Percentiles rank a stretch among this genome's conserved stretches.
These are phyloP conservation scores for Dichomitus squalens DNA, from an alignment of 1,284 basidiomycete genomes.

Conservation along the genomic window DNA sequence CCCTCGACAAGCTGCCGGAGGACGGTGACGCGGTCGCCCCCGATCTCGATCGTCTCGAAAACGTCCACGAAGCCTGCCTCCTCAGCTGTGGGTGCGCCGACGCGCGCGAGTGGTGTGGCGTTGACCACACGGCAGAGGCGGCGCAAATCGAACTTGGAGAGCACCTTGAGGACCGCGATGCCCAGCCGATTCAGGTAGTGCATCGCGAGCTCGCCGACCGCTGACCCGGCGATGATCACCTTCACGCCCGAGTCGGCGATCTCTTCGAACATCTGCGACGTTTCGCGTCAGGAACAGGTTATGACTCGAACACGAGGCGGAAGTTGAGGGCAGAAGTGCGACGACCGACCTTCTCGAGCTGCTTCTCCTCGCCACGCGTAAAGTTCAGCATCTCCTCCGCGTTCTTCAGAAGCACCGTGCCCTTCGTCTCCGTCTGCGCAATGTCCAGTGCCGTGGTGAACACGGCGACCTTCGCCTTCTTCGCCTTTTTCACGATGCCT, in stretches of 20 bases:
- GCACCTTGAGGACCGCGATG: conserved; percentile 95
- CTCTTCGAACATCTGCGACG: conserved; percentile 89
- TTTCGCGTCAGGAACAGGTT: not conserved
- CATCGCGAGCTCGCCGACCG: conserved; percentile 93
- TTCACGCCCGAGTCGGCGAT: conserved; percentile 96
- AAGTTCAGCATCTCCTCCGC: conserved; percentile 98
- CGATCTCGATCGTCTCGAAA: conserved; percentile 95
- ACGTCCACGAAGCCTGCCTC: conserved; percentile 95
- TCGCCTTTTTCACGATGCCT: conserved; percentile 84
- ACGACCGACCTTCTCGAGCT: conserved; percentile 81
- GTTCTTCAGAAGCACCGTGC: conserved; percentile 95
- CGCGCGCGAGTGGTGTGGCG: conserved; percentile 93
- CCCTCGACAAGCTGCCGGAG: conserved; percentile 80
- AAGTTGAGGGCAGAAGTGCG: not conserved
- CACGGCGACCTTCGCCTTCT: conserved; percentile 88
- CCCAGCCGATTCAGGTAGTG: conserved; percentile 96
- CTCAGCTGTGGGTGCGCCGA: conserved; percentile 95
- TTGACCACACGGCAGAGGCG: conserved; percentile 94
- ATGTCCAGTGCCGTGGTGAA: conserved; percentile 94
- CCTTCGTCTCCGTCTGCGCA: conserved; percentile 98
- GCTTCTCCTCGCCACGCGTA: conserved; percentile 93
- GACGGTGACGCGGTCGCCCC: conserved; percentile 97
- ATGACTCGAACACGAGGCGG: too few relatives aligned
- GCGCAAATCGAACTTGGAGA: conserved; percentile 98
- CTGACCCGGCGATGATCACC: conserved; percentile 91